phyloP scores from a whole-genome alignment of 1,284 basidiomycete genomes.

The Retiboletus flavoniger region DNA sequence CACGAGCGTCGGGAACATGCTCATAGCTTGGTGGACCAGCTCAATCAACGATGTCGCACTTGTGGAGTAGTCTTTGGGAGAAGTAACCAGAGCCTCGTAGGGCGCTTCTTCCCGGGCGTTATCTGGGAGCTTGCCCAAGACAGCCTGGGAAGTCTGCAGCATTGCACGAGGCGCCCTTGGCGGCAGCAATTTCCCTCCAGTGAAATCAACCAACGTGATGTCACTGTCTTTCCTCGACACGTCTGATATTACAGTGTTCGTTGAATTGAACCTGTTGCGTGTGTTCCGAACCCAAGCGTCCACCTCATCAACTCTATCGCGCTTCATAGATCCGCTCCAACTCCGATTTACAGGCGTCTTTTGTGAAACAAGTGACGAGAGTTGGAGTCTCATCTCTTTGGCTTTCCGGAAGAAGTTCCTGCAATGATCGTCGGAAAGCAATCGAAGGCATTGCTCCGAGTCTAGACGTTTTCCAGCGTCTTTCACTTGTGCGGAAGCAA shows the following conservation, averaged over 20 bases:
- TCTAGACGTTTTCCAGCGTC: conserved; percentile 13
- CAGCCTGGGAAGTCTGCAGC: conserved; percentile 11
- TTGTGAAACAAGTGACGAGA: conserved; percentile 13
- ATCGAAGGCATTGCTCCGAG: conserved; percentile 18
- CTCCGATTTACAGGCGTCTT: conserved; percentile 8
- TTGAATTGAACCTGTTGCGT: conserved; percentile 18
- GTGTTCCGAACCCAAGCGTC: conserved; percentile 16
- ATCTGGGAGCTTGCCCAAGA: background rate
- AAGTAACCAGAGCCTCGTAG: background rate
- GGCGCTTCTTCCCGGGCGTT: conserved; percentile 1
- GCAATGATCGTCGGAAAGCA: conserved; percentile 33
- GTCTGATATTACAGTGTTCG: conserved; percentile 13
- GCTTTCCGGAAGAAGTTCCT: conserved; percentile 20
- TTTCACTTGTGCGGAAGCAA: conserved; percentile 18
- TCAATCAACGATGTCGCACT: conserved; percentile 1
- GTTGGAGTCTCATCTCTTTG: conserved; percentile 26
- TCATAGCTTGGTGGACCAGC: conserved; percentile 1
- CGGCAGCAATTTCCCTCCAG: conserved; percentile 9
- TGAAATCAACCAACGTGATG: conserved; percentile 23
- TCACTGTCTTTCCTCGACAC: conserved; percentile 28
- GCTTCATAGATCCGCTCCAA: conserved; percentile 10
- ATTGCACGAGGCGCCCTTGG: conserved; percentile 29
- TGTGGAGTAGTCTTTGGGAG: conserved; percentile 5
- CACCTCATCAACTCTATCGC: conserved; percentile 14
- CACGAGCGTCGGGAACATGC: conserved; percentile 7